phyloP scores from a whole-genome alignment of 371 early-diverging fungal genomes.

The Mucor saturninus region DNA sequence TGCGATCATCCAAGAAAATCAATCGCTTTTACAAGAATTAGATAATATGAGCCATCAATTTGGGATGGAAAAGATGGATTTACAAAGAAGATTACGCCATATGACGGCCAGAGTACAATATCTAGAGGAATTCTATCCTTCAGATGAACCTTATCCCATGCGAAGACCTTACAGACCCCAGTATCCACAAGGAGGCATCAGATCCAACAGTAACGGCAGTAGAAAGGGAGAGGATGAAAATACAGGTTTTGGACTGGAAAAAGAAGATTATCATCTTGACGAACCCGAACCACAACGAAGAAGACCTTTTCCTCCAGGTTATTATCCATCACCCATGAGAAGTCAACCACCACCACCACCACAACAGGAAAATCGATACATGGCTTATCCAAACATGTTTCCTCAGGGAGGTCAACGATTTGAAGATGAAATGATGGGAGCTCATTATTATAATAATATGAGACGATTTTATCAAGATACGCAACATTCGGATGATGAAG shows the following conservation, averaged over 20 bases:
- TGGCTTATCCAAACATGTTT: neutral
- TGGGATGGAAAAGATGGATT: constrained; percentile 14
- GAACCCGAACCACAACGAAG: constrained; percentile 4
- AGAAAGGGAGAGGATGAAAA: neutral
- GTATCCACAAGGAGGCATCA: neutral
- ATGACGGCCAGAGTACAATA: constrained; percentile 20
- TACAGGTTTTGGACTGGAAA: neutral
- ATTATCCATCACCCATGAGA: constrained; percentile 1
- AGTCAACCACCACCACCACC: too few species aligned
- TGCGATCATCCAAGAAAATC: constrained; percentile 21
- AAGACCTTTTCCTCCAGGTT: neutral
- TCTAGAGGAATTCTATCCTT: constrained; percentile 16
- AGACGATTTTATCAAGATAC: neutral
- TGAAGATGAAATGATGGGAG: constrained; percentile 5
- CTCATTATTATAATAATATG: constrained; percentile 3
- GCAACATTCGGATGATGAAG: constrained; percentile 10
- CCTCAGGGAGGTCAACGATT: neutral
- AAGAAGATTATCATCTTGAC: constrained; percentile 11
- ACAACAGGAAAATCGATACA: constrained; percentile 3
- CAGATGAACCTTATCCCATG: constrained; percentile 2
- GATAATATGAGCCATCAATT: constrained; percentile 17
- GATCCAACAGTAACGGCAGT: too few species aligned
- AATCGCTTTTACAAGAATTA: constrained; percentile 7
- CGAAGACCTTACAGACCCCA: neutral
- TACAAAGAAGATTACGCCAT: constrained; percentile 23